phyloP scores from a whole-genome alignment of 441 rosid species.

The Brassica hybrid region DNA sequence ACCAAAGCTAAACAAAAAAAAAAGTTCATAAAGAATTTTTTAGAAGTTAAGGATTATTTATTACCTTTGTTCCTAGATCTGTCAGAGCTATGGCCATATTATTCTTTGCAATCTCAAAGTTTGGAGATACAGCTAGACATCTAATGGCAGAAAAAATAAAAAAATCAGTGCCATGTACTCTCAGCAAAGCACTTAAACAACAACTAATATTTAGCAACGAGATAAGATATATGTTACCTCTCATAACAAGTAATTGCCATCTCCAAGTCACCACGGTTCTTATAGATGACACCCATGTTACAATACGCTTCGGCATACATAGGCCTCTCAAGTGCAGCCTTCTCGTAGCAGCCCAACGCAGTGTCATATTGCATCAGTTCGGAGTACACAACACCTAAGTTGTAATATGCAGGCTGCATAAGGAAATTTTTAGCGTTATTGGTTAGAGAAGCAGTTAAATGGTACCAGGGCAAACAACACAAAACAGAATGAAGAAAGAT shows the following conservation, averaged over 20 bases:
- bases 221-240: constrained; percentile 56
- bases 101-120: constrained; percentile 98
- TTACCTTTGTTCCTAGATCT: constrained; percentile 97
- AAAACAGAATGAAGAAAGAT: no score
- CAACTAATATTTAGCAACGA: no score
- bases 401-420: constrained; percentile 96
- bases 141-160: constrained; percentile 47
- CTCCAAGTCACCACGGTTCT: constrained; percentile 94
- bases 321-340: constrained; percentile 92
- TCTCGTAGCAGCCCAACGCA: constrained; percentile 7
- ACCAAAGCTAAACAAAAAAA: background rate
- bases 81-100: constrained; percentile 99
- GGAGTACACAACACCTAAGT: constrained; percentile 96
- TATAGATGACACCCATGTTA: constrained; percentile 98
- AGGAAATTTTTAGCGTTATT: no score
- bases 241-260: constrained; percentile 95
- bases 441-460: no score
- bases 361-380: constrained; percentile 90
- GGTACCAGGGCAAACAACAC: no score
- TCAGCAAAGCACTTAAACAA: no score
- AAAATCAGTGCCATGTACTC: background rate
- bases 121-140: constrained; percentile 95
- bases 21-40: background rate
- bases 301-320: constrained; percentile 98
- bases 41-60: background rate